Conservation (phyloP, 1,284 basidiomycete species). For the Apiotrichum akiyoshidainum region DNA sequence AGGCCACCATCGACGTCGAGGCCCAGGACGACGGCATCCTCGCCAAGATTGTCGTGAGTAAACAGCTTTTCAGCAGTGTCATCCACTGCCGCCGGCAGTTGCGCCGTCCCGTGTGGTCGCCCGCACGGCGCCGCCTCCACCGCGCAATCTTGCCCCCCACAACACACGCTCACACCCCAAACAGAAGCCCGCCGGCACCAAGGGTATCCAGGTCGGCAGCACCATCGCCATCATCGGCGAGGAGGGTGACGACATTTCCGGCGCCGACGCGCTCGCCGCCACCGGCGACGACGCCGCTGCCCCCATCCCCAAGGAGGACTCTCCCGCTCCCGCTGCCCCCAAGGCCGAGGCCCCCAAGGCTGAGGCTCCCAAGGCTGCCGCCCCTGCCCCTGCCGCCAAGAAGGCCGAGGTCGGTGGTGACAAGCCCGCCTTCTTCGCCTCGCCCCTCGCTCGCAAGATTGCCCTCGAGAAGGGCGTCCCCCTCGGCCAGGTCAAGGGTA, state of each 20-base stretch:
- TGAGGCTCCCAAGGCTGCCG: constrained; percentile 44
- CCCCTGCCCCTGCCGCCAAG: constrained; percentile 7
- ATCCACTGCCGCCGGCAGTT: constrained; percentile 8
- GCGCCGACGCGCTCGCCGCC: constrained; percentile 71
- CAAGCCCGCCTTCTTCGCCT: constrained; percentile 76
- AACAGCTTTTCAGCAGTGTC: not conserved
- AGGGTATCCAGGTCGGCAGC: constrained; percentile 79
- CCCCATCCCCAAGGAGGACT: constrained; percentile 47
- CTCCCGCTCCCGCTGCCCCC: constrained; percentile 39
- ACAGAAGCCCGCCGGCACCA: constrained; percentile 66
- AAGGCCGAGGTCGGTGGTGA: constrained; percentile 42
- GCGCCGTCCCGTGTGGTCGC: not conserved
- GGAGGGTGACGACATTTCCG: constrained; percentile 88
- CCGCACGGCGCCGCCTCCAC: constrained; percentile 4
- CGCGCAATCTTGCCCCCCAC: not conserved
- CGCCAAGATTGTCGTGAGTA: constrained; percentile 70
- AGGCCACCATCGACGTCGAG: constrained; percentile 98
- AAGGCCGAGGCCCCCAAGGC: constrained; percentile 53
- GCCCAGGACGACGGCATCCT: constrained; percentile 94
- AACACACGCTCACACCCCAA: not conserved
- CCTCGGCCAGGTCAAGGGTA: constrained; percentile 83
- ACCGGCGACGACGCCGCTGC: constrained; percentile 44
- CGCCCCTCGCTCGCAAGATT: constrained; percentile 93
- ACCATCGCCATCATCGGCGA: constrained; percentile 88
- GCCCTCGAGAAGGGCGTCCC: constrained; percentile 94